Evolutionary conservation across 345 rosid genomes (phyloP), one percentile per base, ranked within the genome.

Genomic region (Pugionium dolabratum): DNA sequence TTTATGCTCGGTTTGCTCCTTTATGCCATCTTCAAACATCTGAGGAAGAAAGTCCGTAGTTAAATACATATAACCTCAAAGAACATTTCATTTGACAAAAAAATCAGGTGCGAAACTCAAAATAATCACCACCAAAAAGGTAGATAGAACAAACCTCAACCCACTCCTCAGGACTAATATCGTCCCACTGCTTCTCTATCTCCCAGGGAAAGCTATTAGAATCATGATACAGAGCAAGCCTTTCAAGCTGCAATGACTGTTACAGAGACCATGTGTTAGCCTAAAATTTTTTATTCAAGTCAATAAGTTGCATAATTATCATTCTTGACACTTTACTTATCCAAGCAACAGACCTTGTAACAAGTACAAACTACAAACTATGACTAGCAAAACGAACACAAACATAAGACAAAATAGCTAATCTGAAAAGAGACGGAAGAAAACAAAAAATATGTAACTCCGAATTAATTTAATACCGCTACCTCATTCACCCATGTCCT

Each of bases 21-120:
- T 90, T 69, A 94, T 84, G 64, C 99, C 99, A 72, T 88, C 99
- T 84, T 94, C 99, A 78, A 88, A 94, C 79, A 94, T 81, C 99
- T 94, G 78, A 66, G 59, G 31, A 72, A 67, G 51, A 41, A 6
- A 53, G 62, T 30, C 39, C 1, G 49, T 52, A 53, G 18, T 73
- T 60, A 31, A 33, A 54, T 60, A 60, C 18, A 54, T 26, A 46
- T 3, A 27, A 63, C 52, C 52, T 54, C 35, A 9, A 62, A 39
- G 31, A 33, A 41, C 42, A 68, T 56, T 51, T 58, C 64, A 59
- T 10, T 33, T 37, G 59, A 74, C 39, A 37, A 61, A 42, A 18
- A n/a, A 55, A 40, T 37, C 27, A 11, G 54, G 53, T 6, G 29
- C 34, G 46, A 35, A 42, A 31, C 25, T 40, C 41, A 68, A 7